Evolutionary conservation across 495 filamentous ascomycete genomes (phyloP).

Genomic region (Aspergillus olivimuriae): DNA sequence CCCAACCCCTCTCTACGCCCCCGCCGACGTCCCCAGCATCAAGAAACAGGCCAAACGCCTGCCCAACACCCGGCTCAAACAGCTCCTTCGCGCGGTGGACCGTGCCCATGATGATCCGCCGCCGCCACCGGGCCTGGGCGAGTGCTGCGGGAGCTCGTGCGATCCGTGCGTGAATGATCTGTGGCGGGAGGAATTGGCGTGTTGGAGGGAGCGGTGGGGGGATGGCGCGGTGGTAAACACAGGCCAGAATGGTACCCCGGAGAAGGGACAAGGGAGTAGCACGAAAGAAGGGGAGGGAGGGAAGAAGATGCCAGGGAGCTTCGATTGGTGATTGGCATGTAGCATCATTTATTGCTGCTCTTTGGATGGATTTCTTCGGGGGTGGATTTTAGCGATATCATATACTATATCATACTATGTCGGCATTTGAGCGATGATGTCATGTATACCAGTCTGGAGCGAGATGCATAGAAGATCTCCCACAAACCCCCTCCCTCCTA

Average conservation of each 20-base stretch:
- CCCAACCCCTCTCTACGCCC: constrained; percentile 18
- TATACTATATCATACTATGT: too few relatives aligned
- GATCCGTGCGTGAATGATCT: constrained; percentile 38
- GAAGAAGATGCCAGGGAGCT: constrained; percentile 21
- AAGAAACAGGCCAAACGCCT: constrained; percentile 30
- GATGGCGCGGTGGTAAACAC: constrained; percentile 16
- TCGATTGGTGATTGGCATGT: constrained; percentile 16
- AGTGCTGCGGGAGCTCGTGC: constrained; percentile 38
- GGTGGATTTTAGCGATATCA: neutral
- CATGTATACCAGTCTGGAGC: too few relatives aligned
- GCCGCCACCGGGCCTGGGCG: constrained; percentile 29
- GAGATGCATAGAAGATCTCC: too few relatives aligned
- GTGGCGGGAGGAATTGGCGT: constrained; percentile 33
- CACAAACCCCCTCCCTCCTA: constrained; percentile 1
- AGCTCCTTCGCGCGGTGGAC: constrained; percentile 31
- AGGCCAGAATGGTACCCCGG: constrained; percentile 1
- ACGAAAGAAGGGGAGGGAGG: neutral
- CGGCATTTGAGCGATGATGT: neutral
- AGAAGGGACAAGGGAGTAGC: neutral
- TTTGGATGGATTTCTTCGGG: neutral
- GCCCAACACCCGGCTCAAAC: constrained; percentile 30
- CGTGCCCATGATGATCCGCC: constrained; percentile 31
- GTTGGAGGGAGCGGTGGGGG: constrained; percentile 38
- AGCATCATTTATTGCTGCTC: neutral
- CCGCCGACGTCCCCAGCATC: constrained; percentile 21